These are phyloP conservation scores for Protomyces pachydermus DNA, from an alignment of 1,139 yeast genomes.

Conservation along the genomic window DNA sequence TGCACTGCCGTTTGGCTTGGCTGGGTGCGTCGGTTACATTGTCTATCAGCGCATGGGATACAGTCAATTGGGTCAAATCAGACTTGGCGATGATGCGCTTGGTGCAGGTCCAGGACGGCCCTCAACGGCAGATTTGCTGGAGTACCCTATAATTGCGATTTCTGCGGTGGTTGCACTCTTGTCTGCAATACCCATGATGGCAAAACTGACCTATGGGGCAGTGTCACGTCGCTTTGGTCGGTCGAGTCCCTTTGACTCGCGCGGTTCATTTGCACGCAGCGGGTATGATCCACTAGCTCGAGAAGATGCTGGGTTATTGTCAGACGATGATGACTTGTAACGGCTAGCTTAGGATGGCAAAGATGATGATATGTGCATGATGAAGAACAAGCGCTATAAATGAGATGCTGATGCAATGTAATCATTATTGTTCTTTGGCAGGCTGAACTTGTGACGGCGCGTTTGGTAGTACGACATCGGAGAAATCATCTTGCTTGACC, in stretches of 20 bases:
- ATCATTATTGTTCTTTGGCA: background rate
- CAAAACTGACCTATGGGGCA: constrained; percentile 14
- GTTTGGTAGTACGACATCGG: constrained; percentile 18
- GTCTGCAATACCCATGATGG: constrained; percentile 37
- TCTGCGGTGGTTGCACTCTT: constrained; percentile 39
- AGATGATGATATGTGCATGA: too few species aligned
- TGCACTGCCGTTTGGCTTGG: constrained; percentile 54
- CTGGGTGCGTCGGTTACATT: constrained; percentile 59
- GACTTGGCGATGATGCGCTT: constrained; percentile 68
- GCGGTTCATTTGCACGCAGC: constrained; percentile 34
- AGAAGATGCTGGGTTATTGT: constrained; percentile 35
- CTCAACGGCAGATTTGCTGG: constrained; percentile 14
- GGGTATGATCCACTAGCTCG: constrained; percentile 34
- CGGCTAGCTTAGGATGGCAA: constrained; percentile 16
- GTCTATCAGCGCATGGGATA: constrained; percentile 77
- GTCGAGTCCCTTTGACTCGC: constrained; percentile 29
- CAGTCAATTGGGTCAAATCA: constrained; percentile 77
- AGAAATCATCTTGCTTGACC: constrained; percentile 28
- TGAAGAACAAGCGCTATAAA: too few species aligned
- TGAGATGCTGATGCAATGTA: background rate
- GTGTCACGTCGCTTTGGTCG: constrained; percentile 29
- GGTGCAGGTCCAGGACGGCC: constrained; percentile 29
- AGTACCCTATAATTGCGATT: constrained; percentile 36
- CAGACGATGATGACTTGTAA: constrained; percentile 29
- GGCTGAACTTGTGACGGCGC: constrained; percentile 1